Base-by-base conservation (phyloP, 2,329 filamentous ascomycete genomes). In the Botrytis pseudocinerea region DNA sequence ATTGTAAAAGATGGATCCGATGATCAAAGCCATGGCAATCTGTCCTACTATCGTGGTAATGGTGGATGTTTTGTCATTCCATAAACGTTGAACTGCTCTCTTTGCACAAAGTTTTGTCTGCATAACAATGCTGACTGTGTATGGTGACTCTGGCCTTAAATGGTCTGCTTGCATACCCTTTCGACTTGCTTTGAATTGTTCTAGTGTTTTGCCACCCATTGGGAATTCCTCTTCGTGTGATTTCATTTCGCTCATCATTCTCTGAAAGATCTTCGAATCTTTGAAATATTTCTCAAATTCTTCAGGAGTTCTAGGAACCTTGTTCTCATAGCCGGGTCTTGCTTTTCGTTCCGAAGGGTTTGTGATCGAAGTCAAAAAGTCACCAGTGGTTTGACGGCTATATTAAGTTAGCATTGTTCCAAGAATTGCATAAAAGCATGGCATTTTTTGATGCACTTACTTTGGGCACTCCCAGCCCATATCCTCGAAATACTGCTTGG, bases 51-150 rank as follows among this genome's bases (percentile, higher is more conserved):
- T 83, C 4, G 75, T 80, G 70, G 84, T 83, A 72, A 94, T 83
- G 14, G 91, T 86, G 8, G 97, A 86, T 63, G 77, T 93, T 76
- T 95, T 84, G 79, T 98, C 94, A 69, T 92, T 93, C 75, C 86
- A 87, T 14, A 98, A 85, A 65, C 95, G 89, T 80, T 90, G 89
- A 84, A 92, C 96, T 12, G 93, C 94, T 80, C 95, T 91, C 85
- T 90, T 90, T 64, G 97, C 85, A 80, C 94, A 97, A 35, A 97
- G 89, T 74, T 87, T 82, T 75, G 97, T 83, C 82, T 98, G 95
- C 82, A 95, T 91, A 2, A 75, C 72, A 76, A 92, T 93, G 0
- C 93, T 95, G 60, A 98, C 85, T 0, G 93, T 97, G 82, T 92
- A 98, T 0, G 95, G 94, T 1, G 93, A 97, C 81, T 89, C 89